Conservation (phyloP, 169 alveolate genomes). For the Plasmodium gallinaceum region DNA sequence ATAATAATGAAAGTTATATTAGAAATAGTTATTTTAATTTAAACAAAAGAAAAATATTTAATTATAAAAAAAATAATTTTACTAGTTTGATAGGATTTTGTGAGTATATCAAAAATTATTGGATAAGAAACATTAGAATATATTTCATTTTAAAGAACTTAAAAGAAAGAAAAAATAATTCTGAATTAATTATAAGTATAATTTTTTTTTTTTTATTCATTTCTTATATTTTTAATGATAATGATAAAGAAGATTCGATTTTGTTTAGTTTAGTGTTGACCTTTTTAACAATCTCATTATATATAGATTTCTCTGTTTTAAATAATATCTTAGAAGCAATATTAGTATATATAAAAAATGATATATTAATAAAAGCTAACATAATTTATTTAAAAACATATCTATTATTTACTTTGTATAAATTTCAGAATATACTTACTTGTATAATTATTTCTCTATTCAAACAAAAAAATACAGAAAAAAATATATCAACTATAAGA, state of each 20-base stretch:
- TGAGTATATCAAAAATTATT: too few relatives aligned
- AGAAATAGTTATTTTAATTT: too few relatives aligned
- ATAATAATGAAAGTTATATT: too few relatives aligned
- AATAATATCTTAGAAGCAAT: constrained; percentile 8
- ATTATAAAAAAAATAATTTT: too few relatives aligned
- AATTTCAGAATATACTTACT: not conserved
- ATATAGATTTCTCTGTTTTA: constrained; percentile 5
- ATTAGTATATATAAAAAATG: constrained; percentile 1
- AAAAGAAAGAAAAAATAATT: constrained; percentile 5
- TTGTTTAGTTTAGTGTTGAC: constrained; percentile 11
- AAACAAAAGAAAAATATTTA: too few relatives aligned
- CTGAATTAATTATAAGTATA: constrained; percentile 38
- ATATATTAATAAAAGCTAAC: not conserved
- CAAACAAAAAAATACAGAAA: not conserved
- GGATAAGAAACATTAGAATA: not conserved
- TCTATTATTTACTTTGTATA: not conserved
- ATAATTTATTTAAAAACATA: constrained; percentile 9
- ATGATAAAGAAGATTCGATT: constrained; percentile 13
- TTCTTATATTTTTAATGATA: constrained; percentile 12
- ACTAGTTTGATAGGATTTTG: too few relatives aligned
- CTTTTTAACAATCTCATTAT: constrained; percentile 27
- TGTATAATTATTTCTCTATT: not conserved
- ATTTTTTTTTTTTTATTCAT: constrained; percentile 16
- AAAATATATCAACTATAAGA: not conserved
- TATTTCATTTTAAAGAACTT: not conserved